Percentiles rank a stretch among this genome's conserved stretches.
Conservation (phyloP, 345 rosid genomes). For the Lepidium africanum region DNA sequence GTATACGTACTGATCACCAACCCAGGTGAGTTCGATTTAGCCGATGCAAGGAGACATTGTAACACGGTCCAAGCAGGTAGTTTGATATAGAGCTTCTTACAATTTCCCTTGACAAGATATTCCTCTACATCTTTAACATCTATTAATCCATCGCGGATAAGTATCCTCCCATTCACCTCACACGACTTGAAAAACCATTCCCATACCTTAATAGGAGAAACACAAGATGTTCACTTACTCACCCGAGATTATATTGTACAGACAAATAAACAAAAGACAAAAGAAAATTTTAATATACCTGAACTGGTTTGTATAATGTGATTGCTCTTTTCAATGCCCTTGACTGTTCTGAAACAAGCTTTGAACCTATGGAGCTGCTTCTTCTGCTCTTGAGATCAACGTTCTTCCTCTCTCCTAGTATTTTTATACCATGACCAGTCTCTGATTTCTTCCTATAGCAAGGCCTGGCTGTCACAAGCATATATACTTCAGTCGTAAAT, state of each 20-base stretch:
- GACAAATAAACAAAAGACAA: not conserved
- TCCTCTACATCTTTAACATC: constrained; percentile 57
- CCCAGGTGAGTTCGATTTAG: constrained; percentile 56
- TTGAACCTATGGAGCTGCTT: constrained; percentile 35
- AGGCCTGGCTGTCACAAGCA: constrained; percentile 69
- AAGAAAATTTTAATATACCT: constrained; percentile 31
- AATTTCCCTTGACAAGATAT: constrained; percentile 49
- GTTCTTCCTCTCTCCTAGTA: constrained; percentile 23
- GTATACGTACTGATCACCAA: constrained; percentile 53
- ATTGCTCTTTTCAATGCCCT: constrained; percentile 50
- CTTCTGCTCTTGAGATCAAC: constrained; percentile 34
- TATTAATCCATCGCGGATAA: constrained; percentile 53
- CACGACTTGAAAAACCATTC: constrained; percentile 86
- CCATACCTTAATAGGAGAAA: constrained; percentile 51
- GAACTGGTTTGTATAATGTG: constrained; percentile 58
- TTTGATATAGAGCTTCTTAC: constrained; percentile 47
- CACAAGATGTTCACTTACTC: not conserved
- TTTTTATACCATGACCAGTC: constrained; percentile 22
- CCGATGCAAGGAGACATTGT: constrained; percentile 63
- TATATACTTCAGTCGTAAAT: not conserved
- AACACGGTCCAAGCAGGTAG: constrained; percentile 71
- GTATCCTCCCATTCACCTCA: constrained; percentile 67
- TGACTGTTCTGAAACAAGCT: constrained; percentile 44
- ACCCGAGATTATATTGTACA: not conserved
- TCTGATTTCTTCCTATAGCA: constrained; percentile 40